Percentiles rank a stretch among this genome's conserved stretches.
Conservation (phyloP, 768 basidiomycete genomes). For the Phallus indusiatus region DNA sequence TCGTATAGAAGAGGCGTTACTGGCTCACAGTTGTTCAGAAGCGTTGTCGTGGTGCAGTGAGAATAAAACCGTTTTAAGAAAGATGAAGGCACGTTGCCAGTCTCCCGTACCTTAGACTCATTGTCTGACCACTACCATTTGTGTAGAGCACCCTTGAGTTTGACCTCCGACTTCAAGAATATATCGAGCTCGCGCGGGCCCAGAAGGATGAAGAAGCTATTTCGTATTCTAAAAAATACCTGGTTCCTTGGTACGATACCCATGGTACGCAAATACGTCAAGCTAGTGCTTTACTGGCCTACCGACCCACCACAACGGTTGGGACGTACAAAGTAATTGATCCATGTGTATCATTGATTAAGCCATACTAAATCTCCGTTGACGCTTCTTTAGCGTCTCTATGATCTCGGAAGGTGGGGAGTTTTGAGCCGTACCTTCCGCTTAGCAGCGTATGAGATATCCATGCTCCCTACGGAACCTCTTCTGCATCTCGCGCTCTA, state of each 20-base stretch:
- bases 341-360: too few species aligned
- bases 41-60: slow-evolving; percentile 95
- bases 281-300: slow-evolving; percentile 70
- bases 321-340: slow-evolving; percentile 65
- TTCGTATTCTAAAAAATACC: slow-evolving; percentile 70
- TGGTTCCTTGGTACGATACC: slow-evolving; percentile 74
- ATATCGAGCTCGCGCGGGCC: slow-evolving; percentile 78
- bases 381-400: slow-evolving; percentile 50
- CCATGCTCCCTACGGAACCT: slow-evolving; percentile 80
- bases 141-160: slow-evolving; percentile 89
- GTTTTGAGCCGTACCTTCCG: slow-evolving; percentile 72
- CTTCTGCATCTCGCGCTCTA: slow-evolving; percentile 82
- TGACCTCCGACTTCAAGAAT: slow-evolving; percentile 90
- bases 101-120: background rate
- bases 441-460: slow-evolving; percentile 75
- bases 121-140: background rate
- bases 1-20: slow-evolving; percentile 75
- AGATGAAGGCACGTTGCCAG: slow-evolving; percentile 57
- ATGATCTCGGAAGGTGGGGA: slow-evolving; percentile 72
- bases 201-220: slow-evolving; percentile 68
- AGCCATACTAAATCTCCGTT: background rate
- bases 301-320: slow-evolving; percentile 58
- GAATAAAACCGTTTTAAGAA: slow-evolving; percentile 86
- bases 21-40: slow-evolving; percentile 70
- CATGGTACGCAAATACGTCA: slow-evolving; percentile 71